phyloP scores from a whole-genome alignment of 805 yeast genomes.

The Lipomyces yamadae region DNA sequence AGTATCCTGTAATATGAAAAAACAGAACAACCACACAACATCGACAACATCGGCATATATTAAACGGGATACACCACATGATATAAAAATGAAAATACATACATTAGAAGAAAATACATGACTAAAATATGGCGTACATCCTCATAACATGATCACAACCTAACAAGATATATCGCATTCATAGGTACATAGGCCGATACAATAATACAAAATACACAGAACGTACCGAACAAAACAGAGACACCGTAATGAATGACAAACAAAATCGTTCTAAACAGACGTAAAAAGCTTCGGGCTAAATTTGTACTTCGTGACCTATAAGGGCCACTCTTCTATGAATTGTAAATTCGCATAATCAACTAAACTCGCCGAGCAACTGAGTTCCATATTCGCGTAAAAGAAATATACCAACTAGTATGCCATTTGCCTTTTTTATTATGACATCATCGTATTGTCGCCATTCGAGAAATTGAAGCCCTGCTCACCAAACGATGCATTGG shows the following conservation, averaged over 20 bases:
- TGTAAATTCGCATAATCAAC: neutral
- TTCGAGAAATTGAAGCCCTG: constrained; percentile 56
- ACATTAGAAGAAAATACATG: constrained; percentile 3
- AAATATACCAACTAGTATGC: neutral
- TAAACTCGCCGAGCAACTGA: neutral
- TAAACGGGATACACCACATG: neutral
- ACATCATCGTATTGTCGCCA: neutral
- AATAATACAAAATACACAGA: constrained; percentile 5
- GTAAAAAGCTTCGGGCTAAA: neutral
- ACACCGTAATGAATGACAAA: constrained; percentile 4
- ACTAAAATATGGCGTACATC: neutral
- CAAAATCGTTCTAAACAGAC: constrained; percentile 3
- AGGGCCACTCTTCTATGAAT: neutral
- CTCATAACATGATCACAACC: constrained; percentile 4
- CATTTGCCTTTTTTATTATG: neutral
- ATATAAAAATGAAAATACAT: constrained; percentile 1
- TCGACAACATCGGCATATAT: neutral
- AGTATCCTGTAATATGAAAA: neutral
- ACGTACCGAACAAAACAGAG: constrained; percentile 3
- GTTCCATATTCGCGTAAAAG: neutral
- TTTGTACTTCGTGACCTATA: neutral
- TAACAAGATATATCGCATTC: constrained; percentile 6
- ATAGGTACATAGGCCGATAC: constrained; percentile 4
- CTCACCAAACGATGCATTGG: constrained; percentile 49
- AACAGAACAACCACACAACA: neutral